Percentiles rank a stretch among this genome's conserved stretches.
Conservation (phyloP, 495 filamentous ascomycete genomes). For the Pyrenula massariospora region DNA sequence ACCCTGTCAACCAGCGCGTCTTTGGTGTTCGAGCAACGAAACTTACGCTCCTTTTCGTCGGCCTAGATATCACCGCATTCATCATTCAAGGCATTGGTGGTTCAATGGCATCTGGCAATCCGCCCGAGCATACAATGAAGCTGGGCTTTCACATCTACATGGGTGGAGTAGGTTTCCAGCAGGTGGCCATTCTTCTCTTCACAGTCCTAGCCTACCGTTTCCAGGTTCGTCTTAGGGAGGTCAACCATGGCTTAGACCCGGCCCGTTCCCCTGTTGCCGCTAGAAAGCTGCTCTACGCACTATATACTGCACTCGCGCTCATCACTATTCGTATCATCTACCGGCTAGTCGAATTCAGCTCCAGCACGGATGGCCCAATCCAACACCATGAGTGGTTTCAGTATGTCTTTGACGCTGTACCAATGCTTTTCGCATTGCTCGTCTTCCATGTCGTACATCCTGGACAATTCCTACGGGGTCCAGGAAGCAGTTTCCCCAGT, state of each 20-base stretch:
- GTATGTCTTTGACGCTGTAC: constrained; percentile 44
- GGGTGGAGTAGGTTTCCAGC: constrained; percentile 47
- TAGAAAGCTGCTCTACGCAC: constrained; percentile 27
- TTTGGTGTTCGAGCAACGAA: constrained; percentile 33
- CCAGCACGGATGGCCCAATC: constrained; percentile 28
- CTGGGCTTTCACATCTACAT: constrained; percentile 48
- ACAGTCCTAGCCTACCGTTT: constrained; percentile 32
- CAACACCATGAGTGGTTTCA: constrained; percentile 40
- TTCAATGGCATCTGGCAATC: constrained; percentile 20
- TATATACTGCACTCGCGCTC: constrained; percentile 37
- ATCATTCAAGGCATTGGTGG: constrained; percentile 47
- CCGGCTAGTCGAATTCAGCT: constrained; percentile 43
- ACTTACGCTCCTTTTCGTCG: constrained; percentile 47
- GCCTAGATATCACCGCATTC: constrained; percentile 50
- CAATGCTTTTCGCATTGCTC: constrained; percentile 41
- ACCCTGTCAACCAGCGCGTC: constrained; percentile 20
- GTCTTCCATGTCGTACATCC: constrained; percentile 40
- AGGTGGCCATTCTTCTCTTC: constrained; percentile 47
- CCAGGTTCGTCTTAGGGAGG: constrained; percentile 16
- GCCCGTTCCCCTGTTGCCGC: not conserved
- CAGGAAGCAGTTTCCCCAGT: constrained; percentile 2
- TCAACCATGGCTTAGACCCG: not conserved
- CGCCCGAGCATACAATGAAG: constrained; percentile 10
- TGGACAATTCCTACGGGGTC: constrained; percentile 35
- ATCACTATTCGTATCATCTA: constrained; percentile 51